Evolutionary conservation across 495 filamentous ascomycete species (phyloP).

Genomic region (Tuber umbilicatum): DNA sequence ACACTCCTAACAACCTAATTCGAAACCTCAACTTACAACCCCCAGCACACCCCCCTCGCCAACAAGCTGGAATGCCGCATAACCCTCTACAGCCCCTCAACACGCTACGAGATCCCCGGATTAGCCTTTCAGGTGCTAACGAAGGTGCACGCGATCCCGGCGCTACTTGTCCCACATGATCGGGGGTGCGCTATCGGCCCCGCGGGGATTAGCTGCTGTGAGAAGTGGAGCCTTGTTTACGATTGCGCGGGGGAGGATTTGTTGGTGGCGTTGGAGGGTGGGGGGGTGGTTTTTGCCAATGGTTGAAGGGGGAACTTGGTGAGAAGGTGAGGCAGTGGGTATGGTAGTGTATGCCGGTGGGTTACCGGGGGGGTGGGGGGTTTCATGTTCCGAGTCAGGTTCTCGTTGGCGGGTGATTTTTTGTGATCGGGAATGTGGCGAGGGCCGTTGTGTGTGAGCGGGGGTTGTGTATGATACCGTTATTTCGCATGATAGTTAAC

Average conservation of each 20-base stretch:
- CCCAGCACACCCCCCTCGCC: not conserved
- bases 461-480: not conserved
- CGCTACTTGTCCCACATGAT: not conserved
- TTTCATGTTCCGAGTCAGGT: not conserved
- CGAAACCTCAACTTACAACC: not conserved
- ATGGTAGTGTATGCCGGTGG: not conserved
- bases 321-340: not conserved
- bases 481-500: no score
- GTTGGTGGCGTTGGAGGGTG: not conserved
- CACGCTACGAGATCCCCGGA: not conserved
- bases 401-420: not conserved
- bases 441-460: not conserved
- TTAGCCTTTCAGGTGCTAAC: not conserved
- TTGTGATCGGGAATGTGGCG: not conserved
- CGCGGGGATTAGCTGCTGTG: not conserved
- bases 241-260: not conserved
- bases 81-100: not conserved
- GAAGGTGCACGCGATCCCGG: not conserved
- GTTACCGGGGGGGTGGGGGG: no score
- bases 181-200: not conserved
- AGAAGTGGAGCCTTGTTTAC: not conserved
- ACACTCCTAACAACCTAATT: not conserved
- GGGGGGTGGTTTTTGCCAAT: not conserved
- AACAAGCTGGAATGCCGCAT: not conserved
- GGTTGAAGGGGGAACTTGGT: not conserved